phyloP scores from a whole-genome alignment of 768 basidiomycete genomes.

The Lactifluus subvellereus region DNA sequence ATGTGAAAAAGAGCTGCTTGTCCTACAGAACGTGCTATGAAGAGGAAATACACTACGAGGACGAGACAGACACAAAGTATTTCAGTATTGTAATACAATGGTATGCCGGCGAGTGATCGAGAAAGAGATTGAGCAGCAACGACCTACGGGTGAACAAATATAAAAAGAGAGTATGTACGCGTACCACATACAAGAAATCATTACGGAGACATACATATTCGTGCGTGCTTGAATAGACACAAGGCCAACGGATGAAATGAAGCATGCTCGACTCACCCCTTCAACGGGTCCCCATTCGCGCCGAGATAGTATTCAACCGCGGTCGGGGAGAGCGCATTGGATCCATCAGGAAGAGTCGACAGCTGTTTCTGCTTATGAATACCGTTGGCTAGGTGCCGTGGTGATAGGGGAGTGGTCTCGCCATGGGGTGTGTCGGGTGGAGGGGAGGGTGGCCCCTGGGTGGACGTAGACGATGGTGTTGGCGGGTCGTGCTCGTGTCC shows the following conservation, averaged over 20 bases:
- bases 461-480: constrained; percentile 28
- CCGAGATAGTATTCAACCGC: constrained; percentile 62
- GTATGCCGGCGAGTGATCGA: constrained; percentile 19
- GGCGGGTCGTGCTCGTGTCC: constrained; percentile 15
- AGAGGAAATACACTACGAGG: constrained; percentile 4
- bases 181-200: constrained; percentile 22
- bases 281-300: constrained; percentile 54
- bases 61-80: constrained; percentile 22
- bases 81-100: constrained; percentile 24
- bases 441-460: constrained; percentile 32
- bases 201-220: constrained; percentile 23
- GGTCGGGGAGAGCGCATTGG: constrained; percentile 47
- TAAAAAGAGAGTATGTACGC: constrained; percentile 18
- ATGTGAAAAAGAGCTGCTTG: constrained; percentile 68
- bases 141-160: constrained; percentile 20
- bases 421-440: constrained; percentile 32
- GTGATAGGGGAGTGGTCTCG: constrained; percentile 43
- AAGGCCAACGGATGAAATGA: constrained; percentile 1
- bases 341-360: constrained; percentile 45
- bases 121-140: constrained; percentile 21
- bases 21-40: constrained; percentile 40
- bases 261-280: constrained; percentile 29
- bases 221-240: constrained; percentile 14
- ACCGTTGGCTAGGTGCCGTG: constrained; percentile 44
- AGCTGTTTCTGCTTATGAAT: constrained; percentile 44